Percentiles rank a stretch among this genome's conserved stretches.
These are phyloP conservation scores for Rhizopogon vinicolor DNA, from an alignment of 768 basidiomycete genomes.

Conservation along the genomic window DNA sequence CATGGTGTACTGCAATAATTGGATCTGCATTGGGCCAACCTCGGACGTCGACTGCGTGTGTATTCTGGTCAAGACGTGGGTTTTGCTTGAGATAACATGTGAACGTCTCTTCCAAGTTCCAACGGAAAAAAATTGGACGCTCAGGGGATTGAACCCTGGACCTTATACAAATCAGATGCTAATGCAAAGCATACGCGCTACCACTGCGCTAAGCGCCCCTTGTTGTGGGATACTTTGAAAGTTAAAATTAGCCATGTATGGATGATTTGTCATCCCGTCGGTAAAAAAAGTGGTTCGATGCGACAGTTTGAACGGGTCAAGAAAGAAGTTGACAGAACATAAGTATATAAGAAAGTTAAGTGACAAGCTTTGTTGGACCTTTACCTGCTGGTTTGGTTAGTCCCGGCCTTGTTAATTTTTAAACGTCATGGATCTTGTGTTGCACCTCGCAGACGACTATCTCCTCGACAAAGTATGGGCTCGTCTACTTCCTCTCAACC, in stretches of 20 bases:
- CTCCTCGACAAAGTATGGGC: conserved; percentile 81
- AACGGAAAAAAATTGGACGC: conserved; percentile 25
- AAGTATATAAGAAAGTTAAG: conserved; percentile 14
- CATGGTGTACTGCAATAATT: too few species aligned
- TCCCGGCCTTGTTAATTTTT: not conserved
- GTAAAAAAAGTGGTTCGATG: conserved; percentile 23
- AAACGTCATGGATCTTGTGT: conserved; percentile 78
- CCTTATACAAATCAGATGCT: conserved; percentile 31
- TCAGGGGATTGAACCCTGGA: conserved; percentile 41
- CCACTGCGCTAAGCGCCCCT: conserved; percentile 30
- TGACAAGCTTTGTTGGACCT: not conserved
- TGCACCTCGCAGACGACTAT: conserved; percentile 63
- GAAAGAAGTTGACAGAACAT: too few species aligned
- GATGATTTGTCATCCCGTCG: conserved; percentile 7
- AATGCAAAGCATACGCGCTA: conserved; percentile 41
- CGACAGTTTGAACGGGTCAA: not conserved
- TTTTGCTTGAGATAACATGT: too few species aligned
- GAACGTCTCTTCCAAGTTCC: too few species aligned
- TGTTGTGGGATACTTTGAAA: not conserved
- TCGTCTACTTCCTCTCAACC: conserved; percentile 54
- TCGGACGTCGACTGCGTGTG: too few species aligned
- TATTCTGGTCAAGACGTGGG: too few species aligned
- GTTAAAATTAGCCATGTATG: not conserved
- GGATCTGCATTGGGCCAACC: too few species aligned
- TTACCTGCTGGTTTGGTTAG: not conserved